phyloP scores from a whole-genome alignment of 257 asterid genomes.

The Salvia miltiorrhiza region DNA sequence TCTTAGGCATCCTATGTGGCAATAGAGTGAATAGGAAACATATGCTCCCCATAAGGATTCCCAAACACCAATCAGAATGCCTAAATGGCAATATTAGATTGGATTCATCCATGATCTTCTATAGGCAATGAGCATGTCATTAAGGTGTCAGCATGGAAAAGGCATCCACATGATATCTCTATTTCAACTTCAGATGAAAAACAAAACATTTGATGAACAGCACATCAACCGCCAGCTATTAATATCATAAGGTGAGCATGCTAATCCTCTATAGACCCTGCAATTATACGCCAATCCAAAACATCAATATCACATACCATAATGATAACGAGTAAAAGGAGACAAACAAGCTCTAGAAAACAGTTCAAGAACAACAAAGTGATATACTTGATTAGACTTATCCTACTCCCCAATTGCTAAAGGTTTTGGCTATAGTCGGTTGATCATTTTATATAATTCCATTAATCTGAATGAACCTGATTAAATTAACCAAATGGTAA shows the following conservation, averaged over 20 bases:
- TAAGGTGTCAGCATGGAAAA: constrained; percentile 69
- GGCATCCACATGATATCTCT: constrained; percentile 48
- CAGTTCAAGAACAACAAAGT: constrained; percentile 13
- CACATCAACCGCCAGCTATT: constrained; percentile 99
- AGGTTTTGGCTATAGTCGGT: constrained; percentile 15
- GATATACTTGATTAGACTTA: constrained; percentile 9
- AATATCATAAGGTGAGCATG: constrained; percentile 92
- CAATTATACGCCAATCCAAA: constrained; percentile 97
- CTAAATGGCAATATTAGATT: constrained; percentile 22
- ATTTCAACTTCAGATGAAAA: constrained; percentile 83
- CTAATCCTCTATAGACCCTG: constrained; percentile 99
- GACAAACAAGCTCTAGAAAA: constrained; percentile 29
- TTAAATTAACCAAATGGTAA: constrained; percentile 1
- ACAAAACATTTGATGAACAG: constrained; percentile 94
- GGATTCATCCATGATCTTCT: constrained; percentile 46
- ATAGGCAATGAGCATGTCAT: constrained; percentile 54
- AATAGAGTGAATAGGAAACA: constrained; percentile 28
- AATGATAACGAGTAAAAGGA: constrained; percentile 42
- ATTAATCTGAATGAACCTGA: constrained; percentile 12
- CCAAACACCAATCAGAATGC: constrained; percentile 33
- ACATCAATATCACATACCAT: constrained; percentile 74
- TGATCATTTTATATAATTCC: constrained; percentile 10
- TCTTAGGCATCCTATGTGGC: constrained; percentile 35
- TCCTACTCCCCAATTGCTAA: constrained; percentile 18
- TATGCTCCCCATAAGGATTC: constrained; percentile 22